Evolutionary conservation across 2,329 filamentous ascomycete species (phyloP).

Genomic region (Beauveria sp.): DNA sequence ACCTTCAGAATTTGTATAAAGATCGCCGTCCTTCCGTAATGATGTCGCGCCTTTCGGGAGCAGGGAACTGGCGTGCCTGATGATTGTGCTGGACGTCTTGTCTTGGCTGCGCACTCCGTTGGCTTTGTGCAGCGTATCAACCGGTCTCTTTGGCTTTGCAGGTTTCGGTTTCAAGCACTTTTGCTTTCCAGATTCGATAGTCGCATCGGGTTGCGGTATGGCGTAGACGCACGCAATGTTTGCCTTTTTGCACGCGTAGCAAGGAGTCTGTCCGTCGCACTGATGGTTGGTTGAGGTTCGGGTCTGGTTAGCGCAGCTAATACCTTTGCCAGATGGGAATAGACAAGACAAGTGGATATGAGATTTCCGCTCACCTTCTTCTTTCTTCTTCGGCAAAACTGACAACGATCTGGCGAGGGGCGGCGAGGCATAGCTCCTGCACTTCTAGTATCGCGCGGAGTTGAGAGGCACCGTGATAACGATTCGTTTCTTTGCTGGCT

Average conservation of each 20-base stretch:
- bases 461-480: not conserved
- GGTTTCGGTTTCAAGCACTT: not conserved
- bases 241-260: not conserved
- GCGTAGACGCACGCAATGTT: not conserved
- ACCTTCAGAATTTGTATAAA: not conserved
- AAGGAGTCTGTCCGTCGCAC: not conserved
- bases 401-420: not conserved
- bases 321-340: not conserved
- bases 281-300: not conserved
- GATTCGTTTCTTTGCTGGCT: not conserved
- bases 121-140: not conserved
- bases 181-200: not conserved
- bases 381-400: conserved; percentile 1
- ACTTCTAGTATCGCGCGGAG: not conserved
- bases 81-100: no score
- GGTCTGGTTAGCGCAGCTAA: not conserved
- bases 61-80: not conserved
- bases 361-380: not conserved
- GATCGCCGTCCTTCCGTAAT: not conserved
- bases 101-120: not conserved
- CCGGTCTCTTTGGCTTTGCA: not conserved
- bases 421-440: not conserved
- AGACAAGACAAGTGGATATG: no score
- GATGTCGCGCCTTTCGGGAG: not conserved
- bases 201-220: not conserved